Conservation (phyloP, 345 rosid species). For the Brassica carinata region DNA sequence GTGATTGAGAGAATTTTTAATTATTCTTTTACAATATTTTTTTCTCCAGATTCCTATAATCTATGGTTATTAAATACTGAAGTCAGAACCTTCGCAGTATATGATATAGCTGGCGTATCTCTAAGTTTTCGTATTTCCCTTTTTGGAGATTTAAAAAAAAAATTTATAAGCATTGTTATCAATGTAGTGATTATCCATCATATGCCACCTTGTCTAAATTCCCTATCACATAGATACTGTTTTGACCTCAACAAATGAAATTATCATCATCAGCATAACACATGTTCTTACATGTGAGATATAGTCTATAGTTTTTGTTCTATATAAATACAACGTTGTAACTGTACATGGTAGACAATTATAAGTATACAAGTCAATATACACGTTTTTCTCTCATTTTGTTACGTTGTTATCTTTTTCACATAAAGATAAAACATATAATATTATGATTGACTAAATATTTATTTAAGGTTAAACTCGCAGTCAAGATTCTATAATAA, state of each 20-base stretch:
- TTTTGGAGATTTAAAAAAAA: not conserved
- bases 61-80: not conserved
- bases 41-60: not conserved
- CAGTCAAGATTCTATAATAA: too few relatives aligned
- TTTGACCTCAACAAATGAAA: not conserved
- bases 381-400: too few relatives aligned
- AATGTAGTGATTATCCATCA: not conserved
- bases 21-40: not conserved
- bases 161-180: not conserved
- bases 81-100: not conserved
- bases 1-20: not conserved
- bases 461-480: too few relatives aligned
- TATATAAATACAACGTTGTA: too few relatives aligned
- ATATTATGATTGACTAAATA: too few relatives aligned
- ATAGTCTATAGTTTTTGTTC: too few relatives aligned
- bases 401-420: too few relatives aligned
- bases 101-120: not conserved
- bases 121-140: not conserved
- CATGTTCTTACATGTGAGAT: too few relatives aligned
- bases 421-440: too few relatives aligned
- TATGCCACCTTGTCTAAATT: not conserved
- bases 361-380: too few relatives aligned
- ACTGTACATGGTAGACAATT: too few relatives aligned
- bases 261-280: not conserved
- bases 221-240: not conserved